These are phyloP conservation scores for Cryphonectria radicalis DNA, from an alignment of 2,329 filamentous ascomycete genomes.

Conservation along the genomic window DNA sequence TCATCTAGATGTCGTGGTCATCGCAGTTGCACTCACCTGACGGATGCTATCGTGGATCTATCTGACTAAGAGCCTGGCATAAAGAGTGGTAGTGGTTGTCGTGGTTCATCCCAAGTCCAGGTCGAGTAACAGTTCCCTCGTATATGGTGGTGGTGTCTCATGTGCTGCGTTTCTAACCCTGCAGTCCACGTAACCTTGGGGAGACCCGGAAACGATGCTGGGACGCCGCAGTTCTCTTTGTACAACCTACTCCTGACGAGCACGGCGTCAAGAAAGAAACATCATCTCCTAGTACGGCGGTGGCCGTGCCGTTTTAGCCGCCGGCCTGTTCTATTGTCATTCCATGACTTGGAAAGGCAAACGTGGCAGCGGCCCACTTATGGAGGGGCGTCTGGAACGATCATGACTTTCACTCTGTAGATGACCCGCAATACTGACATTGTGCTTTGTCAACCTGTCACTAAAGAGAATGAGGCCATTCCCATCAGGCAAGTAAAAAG, in stretches of 20 bases:
- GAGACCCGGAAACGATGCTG: constrained; percentile 4
- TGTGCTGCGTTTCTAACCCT: not conserved
- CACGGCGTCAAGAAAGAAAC: not conserved
- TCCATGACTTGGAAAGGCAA: not conserved
- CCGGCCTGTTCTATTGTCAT: not conserved
- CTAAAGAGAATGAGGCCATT: not conserved
- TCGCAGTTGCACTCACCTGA: not conserved
- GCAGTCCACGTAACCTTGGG: not conserved
- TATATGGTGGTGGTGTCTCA: constrained; percentile 2
- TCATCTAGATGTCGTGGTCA: not conserved
- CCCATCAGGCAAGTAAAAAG: not conserved
- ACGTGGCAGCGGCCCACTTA: not conserved
- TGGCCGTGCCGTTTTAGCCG: not conserved
- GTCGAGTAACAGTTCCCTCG: not conserved
- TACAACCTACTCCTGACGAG: not conserved
- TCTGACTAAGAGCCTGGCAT: not conserved
- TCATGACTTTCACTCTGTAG: no score
- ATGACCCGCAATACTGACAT: not conserved
- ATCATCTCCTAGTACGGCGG: no score
- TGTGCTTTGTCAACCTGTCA: not conserved
- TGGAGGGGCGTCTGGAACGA: not conserved
- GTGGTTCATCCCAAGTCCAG: constrained; percentile 4
- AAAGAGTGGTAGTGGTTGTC: not conserved
- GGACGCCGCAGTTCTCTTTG: not conserved
- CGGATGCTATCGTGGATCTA: not conserved